Evolutionary conservation across 345 rosid species (phyloP), one percentile per base, ranked within the genome.

Genomic region (Salix suchowensis): DNA sequence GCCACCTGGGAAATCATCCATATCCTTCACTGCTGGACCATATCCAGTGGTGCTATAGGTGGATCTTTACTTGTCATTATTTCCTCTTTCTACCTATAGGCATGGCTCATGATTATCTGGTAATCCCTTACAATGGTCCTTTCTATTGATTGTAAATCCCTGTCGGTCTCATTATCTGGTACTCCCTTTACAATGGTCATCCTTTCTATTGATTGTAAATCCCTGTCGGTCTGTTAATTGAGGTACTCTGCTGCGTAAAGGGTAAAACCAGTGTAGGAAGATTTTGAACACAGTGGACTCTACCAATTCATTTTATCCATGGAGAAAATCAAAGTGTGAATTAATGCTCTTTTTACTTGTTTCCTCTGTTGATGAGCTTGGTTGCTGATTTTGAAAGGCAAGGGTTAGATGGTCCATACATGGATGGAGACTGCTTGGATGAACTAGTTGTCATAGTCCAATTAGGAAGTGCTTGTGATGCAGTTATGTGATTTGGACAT

Each of bases 401-500:
- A 58, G 40, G 28, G 48, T 60, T 68, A 72, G 10, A n/a, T 73
- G 65, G 39, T 34, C 62, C 37, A 76, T 66, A 32, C 37, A 76
- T 66, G 26, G 28, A 58, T 24, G 64, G 73, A 75, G 65, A 65
- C 54, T 69, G 62, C 32, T 60, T 46, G 19, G 70, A 54, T 58
- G 30, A 42, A 68, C 19, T 34, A 3, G 28, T 70, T 18, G 23
- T 61, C 64, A 37, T 1, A 21, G 54, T 73, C 32, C 62, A 67
- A 36, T 72, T 34, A 34, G 67, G 81, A 65, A 24, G 72, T 48
- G 68, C 16, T 70, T 76, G 13, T 32, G 28, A 75, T 81, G 65
- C 70, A 23, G 24, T 61, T 26, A 50, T 71, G 23, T 37, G 21
- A 21, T 64, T 68, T 52, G 9, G 19, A 42, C 30, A 46, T 42